A percentile compares a stretch with the other conserved stretches of the same genome.
Evolutionary conservation across 441 rosid genomes (phyloP).

Genomic region (Raphanus hybrid): DNA sequence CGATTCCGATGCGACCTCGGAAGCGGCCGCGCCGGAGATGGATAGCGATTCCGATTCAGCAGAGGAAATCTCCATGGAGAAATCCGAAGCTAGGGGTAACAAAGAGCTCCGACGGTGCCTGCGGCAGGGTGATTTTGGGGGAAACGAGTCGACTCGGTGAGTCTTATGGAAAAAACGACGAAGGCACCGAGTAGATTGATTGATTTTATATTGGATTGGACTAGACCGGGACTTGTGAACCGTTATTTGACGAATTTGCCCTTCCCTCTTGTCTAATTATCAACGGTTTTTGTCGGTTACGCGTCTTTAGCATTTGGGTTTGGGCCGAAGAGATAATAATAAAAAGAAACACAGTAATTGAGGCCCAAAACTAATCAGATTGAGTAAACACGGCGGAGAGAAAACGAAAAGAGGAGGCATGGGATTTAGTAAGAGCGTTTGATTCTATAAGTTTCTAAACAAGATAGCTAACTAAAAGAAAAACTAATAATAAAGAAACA

Average conservation of each 20-base stretch:
- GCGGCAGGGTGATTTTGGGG: constrained; percentile 5
- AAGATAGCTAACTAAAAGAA: too few relatives aligned
- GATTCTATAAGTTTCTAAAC: too few relatives aligned
- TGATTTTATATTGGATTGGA: constrained; percentile 17
- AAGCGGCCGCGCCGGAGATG: constrained; percentile 37
- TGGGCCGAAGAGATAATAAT: not conserved
- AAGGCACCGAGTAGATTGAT: constrained; percentile 23
- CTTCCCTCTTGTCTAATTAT: constrained; percentile 12
- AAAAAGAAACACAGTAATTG: not conserved
- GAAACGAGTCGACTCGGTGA: constrained; percentile 42
- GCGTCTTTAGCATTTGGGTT: constrained; percentile 23
- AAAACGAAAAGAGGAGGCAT: not conserved
- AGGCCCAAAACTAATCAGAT: constrained; percentile 4
- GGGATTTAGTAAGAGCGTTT: not conserved
- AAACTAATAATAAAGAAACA: not conserved
- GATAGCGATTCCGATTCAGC: constrained; percentile 44
- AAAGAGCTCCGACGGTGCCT: constrained; percentile 16
- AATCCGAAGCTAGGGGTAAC: constrained; percentile 26
- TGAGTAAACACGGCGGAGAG: not conserved
- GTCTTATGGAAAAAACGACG: constrained; percentile 31
- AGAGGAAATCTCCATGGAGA: constrained; percentile 62
- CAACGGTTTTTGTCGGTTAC: constrained; percentile 42
- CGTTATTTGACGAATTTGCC: constrained; percentile 16
- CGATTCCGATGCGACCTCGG: constrained; percentile 35
- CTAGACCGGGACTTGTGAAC: constrained; percentile 12